Evolutionary conservation across 2,329 filamentous ascomycete species (phyloP).

Genomic region (Paraconiothyrium sp.): DNA sequence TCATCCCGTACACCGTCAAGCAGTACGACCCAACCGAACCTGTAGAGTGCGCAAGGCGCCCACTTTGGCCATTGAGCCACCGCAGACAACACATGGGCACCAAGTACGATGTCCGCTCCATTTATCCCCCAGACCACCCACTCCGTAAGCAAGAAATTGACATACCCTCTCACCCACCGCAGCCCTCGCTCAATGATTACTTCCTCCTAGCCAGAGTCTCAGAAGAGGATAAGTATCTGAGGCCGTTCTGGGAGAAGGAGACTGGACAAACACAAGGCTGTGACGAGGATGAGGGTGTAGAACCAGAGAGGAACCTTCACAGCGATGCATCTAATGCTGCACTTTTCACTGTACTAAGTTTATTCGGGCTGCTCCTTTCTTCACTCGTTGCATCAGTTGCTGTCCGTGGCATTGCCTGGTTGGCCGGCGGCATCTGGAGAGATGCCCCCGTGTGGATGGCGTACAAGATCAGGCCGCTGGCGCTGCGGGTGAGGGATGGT

Average conservation of each 20-base stretch:
- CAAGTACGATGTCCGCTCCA: constrained; percentile 21
- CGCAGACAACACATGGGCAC: background rate
- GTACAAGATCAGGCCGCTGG: background rate
- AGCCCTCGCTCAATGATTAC: background rate
- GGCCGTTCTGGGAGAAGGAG: background rate
- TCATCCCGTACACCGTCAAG: background rate
- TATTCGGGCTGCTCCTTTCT: background rate
- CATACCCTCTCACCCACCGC: too few species aligned
- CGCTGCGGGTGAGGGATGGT: background rate
- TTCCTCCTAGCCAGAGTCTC: background rate
- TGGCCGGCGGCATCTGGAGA: background rate
- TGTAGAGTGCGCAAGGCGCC: too few species aligned
- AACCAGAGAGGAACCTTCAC: background rate
- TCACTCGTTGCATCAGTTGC: too few species aligned
- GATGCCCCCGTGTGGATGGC: background rate
- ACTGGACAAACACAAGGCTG: background rate
- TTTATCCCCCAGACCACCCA: constrained; percentile 14
- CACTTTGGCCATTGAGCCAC: background rate
- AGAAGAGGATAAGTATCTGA: background rate
- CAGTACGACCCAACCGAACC: background rate
- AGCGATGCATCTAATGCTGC: background rate
- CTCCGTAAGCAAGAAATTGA: background rate
- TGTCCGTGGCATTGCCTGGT: background rate
- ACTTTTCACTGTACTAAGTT: background rate
- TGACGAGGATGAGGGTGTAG: background rate